Evolutionary conservation across 2,329 filamentous ascomycete species (phyloP).

Genomic region (Calonectria naviculata): DNA sequence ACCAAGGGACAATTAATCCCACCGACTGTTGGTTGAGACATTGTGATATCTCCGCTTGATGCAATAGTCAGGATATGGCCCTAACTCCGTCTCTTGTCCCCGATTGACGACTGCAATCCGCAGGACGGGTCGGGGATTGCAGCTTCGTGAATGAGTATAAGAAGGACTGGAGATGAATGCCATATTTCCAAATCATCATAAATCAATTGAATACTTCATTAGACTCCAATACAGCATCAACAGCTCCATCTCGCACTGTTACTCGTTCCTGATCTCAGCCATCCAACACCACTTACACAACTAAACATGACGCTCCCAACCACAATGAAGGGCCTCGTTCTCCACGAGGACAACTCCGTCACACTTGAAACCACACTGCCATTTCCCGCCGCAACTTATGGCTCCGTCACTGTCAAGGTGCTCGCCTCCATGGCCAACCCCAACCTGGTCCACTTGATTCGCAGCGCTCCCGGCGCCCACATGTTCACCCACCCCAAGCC

Average conservation of each 20-base stretch:
- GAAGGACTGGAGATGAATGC: background rate
- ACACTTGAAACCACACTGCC: constrained; percentile 24
- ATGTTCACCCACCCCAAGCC: constrained; percentile 40
- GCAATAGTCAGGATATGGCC: background rate
- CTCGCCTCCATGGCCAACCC: constrained; percentile 42
- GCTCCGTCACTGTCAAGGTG: constrained; percentile 34
- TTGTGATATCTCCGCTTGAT: background rate
- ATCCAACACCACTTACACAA: background rate
- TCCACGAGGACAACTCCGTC: constrained; percentile 27
- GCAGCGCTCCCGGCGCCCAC: constrained; percentile 15
- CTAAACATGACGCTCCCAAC: constrained; percentile 28
- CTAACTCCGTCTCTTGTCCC: constrained; percentile 4
- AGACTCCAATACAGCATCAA: too few relatives aligned
- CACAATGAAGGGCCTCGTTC: constrained; percentile 32
- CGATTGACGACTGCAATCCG: background rate
- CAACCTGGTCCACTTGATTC: constrained; percentile 34
- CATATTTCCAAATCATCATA: background rate
- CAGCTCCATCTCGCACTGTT: background rate
- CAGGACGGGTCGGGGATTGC: background rate
- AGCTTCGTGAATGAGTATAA: constrained; percentile 7
- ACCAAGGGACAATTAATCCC: background rate
- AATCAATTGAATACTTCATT: background rate
- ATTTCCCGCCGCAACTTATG: constrained; percentile 28
- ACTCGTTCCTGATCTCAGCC: background rate
- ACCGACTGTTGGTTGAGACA: too few relatives aligned